Base-by-base conservation (phyloP, 495 filamentous ascomycete genomes). In the Xylaria castorea region DNA sequence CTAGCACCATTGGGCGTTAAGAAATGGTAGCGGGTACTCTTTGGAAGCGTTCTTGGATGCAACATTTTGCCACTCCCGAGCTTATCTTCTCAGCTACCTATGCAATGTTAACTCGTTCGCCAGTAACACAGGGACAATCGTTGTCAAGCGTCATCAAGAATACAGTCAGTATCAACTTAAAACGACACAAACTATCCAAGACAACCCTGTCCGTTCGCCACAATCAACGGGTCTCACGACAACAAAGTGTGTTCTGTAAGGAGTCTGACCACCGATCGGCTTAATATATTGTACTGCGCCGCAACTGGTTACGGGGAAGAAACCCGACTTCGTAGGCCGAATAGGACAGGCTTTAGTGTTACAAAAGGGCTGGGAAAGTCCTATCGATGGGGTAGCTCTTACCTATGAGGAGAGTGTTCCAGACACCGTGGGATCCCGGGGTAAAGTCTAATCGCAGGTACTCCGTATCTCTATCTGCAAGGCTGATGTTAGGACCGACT, bases 241-340 rank as follows among this genome's bases (percentile, higher is more conserved):
- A n/a, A 34, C 66, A 9, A 32, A 51, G 30, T 58, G 20, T 27
- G 3, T 55, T 5, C 12, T 63, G 27, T n/a, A 3, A 30, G 38
- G 14, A 20, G 60, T 63, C 69, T 71, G 69, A 65, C 69, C 69
- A 71, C 60, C 57, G 30, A 25, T 57, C 60, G 30, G 46, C 61
- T 71, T 71, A 71, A 71, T 55, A 64, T 71, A 65, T 40, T 22
- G 69, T 62, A 32, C 25, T 42, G 38, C 12, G 42, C 68, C 68
- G 32, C 58, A 20, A 62, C 58, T 63, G 58, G 68, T 51, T 46
- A 53, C 34, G 34, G 48, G 53, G 48, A 57, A 65, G 46, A 46
- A 22, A 30, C 40, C 67, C 44, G 30, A 11, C 48, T 4, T 14
- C 5, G 34, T 57, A 44, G 22, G 44, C 48, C 60, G 46, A 63